Evolutionary conservation across 179 eudicot genomes (phyloP).

Genomic region (Gypsophila paniculata): DNA sequence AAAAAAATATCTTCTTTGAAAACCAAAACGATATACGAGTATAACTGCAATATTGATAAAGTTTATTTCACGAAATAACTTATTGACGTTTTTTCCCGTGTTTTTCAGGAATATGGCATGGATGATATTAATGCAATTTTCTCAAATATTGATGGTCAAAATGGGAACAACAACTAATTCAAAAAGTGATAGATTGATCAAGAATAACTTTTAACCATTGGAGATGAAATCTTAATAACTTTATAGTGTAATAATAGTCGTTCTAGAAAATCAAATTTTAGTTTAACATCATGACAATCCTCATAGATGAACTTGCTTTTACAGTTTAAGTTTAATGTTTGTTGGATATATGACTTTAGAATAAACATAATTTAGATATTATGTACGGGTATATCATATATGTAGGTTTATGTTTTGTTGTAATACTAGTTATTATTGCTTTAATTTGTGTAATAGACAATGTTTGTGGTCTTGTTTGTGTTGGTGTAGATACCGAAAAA

Average conservation of each 20-base stretch:
- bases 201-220: neutral
- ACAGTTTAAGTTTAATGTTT: neutral
- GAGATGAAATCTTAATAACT: neutral
- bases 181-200: neutral
- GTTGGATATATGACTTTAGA: neutral
- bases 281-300: neutral
- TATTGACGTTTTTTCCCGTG: neutral
- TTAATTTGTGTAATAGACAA: too few species aligned
- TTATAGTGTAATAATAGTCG: neutral
- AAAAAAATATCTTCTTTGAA: too few species aligned
- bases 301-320: neutral
- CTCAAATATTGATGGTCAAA: slow-evolving; percentile 8
- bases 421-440: neutral
- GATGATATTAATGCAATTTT: slow-evolving; percentile 12
- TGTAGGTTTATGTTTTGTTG: neutral
- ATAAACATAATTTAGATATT: neutral
- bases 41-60: too few species aligned
- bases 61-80: too few species aligned
- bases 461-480: too few species aligned
- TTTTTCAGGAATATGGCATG: slow-evolving; percentile 13
- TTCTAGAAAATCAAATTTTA: too few species aligned
- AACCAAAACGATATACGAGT: too few species aligned
- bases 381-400: too few species aligned
- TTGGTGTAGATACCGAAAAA: too few species aligned
- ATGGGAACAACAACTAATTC: neutral